Conservation (phyloP, 768 basidiomycete species). For the Phlebiopsis gigantea region DNA sequence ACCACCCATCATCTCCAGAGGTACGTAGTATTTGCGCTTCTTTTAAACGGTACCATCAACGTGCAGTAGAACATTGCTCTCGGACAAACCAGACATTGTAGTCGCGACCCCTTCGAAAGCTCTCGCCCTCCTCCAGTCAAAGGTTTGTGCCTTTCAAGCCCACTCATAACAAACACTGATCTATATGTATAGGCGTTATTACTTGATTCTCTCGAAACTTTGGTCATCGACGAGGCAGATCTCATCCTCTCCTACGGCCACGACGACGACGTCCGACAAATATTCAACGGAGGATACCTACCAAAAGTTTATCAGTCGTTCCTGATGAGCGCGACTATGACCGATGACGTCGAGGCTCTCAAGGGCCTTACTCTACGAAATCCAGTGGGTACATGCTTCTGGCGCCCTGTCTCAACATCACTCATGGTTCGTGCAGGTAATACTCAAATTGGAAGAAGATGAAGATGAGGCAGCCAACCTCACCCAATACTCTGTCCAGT, state of each 20-base stretch:
- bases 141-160: slow-evolving; percentile 35
- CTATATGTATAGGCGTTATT: slow-evolving; percentile 46
- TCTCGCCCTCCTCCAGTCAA: slow-evolving; percentile 62
- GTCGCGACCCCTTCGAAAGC: slow-evolving; percentile 75
- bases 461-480: slow-evolving; percentile 78
- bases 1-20: slow-evolving; percentile 66
- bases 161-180: neutral
- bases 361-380: slow-evolving; percentile 85
- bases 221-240: slow-evolving; percentile 98
- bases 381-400: slow-evolving; percentile 56
- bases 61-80: slow-evolving; percentile 40
- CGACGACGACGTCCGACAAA: slow-evolving; percentile 78
- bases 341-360: slow-evolving; percentile 87
- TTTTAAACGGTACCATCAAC: neutral
- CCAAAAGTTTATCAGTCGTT: slow-evolving; percentile 87
- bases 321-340: slow-evolving; percentile 97
- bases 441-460: slow-evolving; percentile 82
- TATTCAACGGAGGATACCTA: slow-evolving; percentile 62
- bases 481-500: slow-evolving; percentile 83
- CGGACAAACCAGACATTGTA: slow-evolving; percentile 75
- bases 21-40: slow-evolving; percentile 28
- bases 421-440: slow-evolving; percentile 44
- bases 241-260: slow-evolving; percentile 96
- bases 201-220: slow-evolving; percentile 65
- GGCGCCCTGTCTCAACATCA: neutral